Base-by-base conservation (phyloP, 345 rosid species). In the Citrus medica region DNA sequence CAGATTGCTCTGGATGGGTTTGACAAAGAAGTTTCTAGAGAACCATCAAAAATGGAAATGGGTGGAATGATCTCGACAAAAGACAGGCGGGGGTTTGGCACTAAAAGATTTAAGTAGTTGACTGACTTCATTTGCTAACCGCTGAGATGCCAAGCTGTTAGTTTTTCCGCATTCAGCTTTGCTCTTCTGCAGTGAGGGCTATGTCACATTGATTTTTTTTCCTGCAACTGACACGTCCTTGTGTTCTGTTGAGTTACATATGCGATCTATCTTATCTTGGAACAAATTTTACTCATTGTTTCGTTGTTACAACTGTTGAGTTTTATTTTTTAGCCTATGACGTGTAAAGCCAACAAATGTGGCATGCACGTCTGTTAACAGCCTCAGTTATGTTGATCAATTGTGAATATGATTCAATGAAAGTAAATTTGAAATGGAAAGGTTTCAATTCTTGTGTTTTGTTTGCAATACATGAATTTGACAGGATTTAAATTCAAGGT, bases 1-100 rank as follows among this genome's bases (percentile, higher is more conserved):
- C 66, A 72, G 80, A 76, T 85, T 24, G 82, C 21, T 60, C 42
- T 84, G 79, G 87, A 85, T 40, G 82, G 82, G 19, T 82, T 82
- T 53, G 78, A 75, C 13, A 13, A 59, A 66, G 42, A 67, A 1
- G 35, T 71, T 32, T 30, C 67, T 8, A 53, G 71, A 22, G 83
- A 82, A 62, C 4, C 74, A 35, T 33, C 33, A 14, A 14, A n/a
- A 58, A 8, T 69, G 63, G 9, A 9, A 37, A 67, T 55, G 37
- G 22, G 33, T 24, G 66, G 66, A 35, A 73, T 71, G 40, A 9
- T 71, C 27, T 10, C 19, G 25, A 59, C 67, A 14, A 58, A 59
- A 59, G 21, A 22, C 32, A 66, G 56, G 48, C 56, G 5, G 35
- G 72, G 55, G 30, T 48, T 70, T 65, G 63, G 70, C 25, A 37